Percentiles rank a stretch among this genome's conserved stretches.
phyloP scores from a whole-genome alignment of 2,329 filamentous ascomycete genomes.

The Diaporthe sp. region DNA sequence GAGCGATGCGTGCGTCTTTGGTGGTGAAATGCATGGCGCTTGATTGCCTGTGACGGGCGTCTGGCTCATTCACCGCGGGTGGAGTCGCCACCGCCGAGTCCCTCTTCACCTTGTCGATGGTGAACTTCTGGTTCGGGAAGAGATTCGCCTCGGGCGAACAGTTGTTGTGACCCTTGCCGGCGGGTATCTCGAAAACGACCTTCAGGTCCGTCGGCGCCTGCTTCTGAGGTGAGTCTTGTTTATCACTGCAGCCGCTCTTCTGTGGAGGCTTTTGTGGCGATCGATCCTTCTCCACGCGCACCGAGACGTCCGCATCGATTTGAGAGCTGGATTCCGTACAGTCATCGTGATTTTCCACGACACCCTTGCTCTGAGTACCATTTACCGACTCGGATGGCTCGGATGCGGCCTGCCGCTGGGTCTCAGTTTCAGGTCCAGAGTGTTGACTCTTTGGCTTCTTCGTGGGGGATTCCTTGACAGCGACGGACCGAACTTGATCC shows the following conservation, averaged over 20 bases:
- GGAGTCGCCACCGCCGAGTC: neutral
- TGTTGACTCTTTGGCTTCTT: slow-evolving; percentile 29
- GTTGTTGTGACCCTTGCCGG: slow-evolving; percentile 7
- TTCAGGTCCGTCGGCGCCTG: slow-evolving; percentile 20
- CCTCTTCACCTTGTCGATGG: slow-evolving; percentile 37
- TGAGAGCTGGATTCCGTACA: slow-evolving; percentile 44
- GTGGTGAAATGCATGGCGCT: neutral
- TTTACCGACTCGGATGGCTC: neutral
- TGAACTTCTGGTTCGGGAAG: slow-evolving; percentile 37
- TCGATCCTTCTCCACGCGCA: slow-evolving; percentile 45
- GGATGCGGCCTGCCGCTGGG: neutral
- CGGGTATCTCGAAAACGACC: slow-evolving; percentile 21
- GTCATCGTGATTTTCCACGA: neutral
- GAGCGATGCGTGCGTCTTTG: slow-evolving; percentile 26
- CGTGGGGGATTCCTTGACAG: slow-evolving; percentile 6
- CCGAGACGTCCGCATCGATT: slow-evolving; percentile 51
- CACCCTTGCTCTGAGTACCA: neutral
- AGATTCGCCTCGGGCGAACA: slow-evolving; percentile 27
- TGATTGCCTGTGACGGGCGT: neutral
- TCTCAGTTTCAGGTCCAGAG: neutral
- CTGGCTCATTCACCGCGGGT: neutral
- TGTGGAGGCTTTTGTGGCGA: slow-evolving; percentile 32
- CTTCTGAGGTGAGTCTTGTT: neutral
- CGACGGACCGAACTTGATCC: neutral
- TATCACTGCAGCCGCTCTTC: slow-evolving; percentile 7